Evolutionary conservation across 192 early-diverging fungal species (phyloP).

Genomic region (Backusella psychrophila): DNA sequence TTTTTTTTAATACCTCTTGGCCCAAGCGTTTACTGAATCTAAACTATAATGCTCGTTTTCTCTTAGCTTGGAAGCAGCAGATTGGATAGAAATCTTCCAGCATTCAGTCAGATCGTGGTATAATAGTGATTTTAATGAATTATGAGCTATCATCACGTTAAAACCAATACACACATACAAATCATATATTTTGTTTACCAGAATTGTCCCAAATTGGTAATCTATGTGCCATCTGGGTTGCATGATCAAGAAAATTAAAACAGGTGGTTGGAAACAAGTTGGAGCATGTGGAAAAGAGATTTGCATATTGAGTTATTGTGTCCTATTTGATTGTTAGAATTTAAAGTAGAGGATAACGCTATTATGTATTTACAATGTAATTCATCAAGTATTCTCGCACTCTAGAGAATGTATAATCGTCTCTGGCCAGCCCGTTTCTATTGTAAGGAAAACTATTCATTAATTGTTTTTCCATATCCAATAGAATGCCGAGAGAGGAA

Average conservation of each 20-base stretch:
- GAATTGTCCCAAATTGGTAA: conserved; percentile 79
- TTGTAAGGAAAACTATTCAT: conserved; percentile 84
- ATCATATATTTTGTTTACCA: conserved; percentile 1
- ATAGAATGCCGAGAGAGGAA: conserved; percentile 66
- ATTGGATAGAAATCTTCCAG: conserved; percentile 76
- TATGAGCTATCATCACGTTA: conserved; percentile 46
- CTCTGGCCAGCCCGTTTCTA: conserved; percentile 69
- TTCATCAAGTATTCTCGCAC: conserved; percentile 75
- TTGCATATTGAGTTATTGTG: conserved; percentile 67
- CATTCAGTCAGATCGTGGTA: conserved; percentile 70
- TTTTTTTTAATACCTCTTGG: conserved; percentile 38
- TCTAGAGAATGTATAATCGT: conserved; percentile 90
- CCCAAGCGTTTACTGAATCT: conserved; percentile 85
- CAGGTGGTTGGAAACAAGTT: conserved; percentile 74
- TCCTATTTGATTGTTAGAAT: conserved; percentile 36
- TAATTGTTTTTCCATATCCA: conserved; percentile 66
- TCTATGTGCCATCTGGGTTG: conserved; percentile 68
- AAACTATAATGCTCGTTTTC: conserved; percentile 83
- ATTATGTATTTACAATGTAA: conserved; percentile 45
- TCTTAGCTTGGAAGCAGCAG: conserved; percentile 66
- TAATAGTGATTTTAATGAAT: conserved; percentile 60
- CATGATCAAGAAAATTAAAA: conserved; percentile 81
- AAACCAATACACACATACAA: not conserved
- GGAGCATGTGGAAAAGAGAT: conserved; percentile 63
- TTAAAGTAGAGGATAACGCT: not conserved